These are phyloP conservation scores for Agaricus sinodeliciosus DNA, from an alignment of 768 basidiomycete genomes.

Conservation along the genomic window DNA sequence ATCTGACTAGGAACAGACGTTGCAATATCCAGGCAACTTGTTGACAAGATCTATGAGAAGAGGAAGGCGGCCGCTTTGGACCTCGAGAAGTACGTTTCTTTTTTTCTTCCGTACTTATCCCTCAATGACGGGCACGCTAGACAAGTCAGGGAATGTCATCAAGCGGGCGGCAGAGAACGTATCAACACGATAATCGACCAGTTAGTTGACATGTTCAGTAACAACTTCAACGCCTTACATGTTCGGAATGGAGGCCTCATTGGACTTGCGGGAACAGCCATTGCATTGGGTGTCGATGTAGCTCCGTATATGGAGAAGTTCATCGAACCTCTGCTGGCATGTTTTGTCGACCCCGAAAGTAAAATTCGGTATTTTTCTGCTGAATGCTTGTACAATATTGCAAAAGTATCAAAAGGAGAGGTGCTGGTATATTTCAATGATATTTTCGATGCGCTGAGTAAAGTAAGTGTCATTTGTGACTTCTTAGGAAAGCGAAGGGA, in stretches of 20 bases:
- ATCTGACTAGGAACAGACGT: constrained; percentile 40
- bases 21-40: constrained; percentile 70
- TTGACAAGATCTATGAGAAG: constrained; percentile 96
- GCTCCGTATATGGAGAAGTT: constrained; percentile 94
- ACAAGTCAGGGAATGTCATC: constrained; percentile 82
- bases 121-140: constrained; percentile 25
- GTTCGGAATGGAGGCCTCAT: constrained; percentile 93
- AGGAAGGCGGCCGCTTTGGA: constrained; percentile 93
- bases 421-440: constrained; percentile 97
- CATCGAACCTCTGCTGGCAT: constrained; percentile 78
- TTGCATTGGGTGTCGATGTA: constrained; percentile 89
- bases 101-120: neutral
- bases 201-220: constrained; percentile 89
- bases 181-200: constrained; percentile 90
- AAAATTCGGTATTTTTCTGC: constrained; percentile 96
- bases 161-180: constrained; percentile 71
- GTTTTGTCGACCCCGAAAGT: constrained; percentile 92
- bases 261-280: constrained; percentile 94
- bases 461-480: constrained; percentile 52
- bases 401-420: constrained; percentile 95
- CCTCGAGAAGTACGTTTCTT: constrained; percentile 78
- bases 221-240: constrained; percentile 75
- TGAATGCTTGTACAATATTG: constrained; percentile 97
- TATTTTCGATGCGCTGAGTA: constrained; percentile 95
- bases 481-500: constrained; percentile 91